These are phyloP conservation scores for Margaritispora aquatica DNA, from an alignment of 495 filamentous ascomycete genomes.

Conservation along the genomic window DNA sequence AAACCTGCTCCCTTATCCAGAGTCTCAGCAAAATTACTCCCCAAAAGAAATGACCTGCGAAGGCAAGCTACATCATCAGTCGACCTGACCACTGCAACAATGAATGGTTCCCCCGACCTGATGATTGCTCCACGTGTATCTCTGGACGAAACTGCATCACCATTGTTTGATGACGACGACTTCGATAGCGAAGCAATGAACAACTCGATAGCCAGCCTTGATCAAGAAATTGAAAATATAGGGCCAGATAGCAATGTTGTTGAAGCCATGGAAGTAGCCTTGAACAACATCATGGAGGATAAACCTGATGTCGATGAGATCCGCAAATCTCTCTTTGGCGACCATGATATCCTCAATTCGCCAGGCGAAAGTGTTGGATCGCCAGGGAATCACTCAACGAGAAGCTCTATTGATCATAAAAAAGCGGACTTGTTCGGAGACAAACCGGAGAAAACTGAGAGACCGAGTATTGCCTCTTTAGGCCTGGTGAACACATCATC, in stretches of 20 bases:
- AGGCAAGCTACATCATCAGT: conserved; percentile 34
- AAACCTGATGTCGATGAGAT: conserved; percentile 59
- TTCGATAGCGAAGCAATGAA: conserved; percentile 42
- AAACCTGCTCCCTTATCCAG: conserved; percentile 33
- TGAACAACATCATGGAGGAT: conserved; percentile 92
- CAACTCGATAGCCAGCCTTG: conserved; percentile 47
- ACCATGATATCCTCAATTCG: conserved; percentile 43
- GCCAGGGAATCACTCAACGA: conserved; percentile 40
- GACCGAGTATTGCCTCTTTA: conserved; percentile 83
- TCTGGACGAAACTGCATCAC: conserved; percentile 38
- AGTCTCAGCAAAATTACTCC: conserved; percentile 16
- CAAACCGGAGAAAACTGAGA: conserved; percentile 48
- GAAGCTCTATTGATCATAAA: conserved; percentile 51
- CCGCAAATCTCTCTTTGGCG: conserved; percentile 47
- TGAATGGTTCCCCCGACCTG: conserved; percentile 25
- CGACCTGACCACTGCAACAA: conserved; percentile 29
- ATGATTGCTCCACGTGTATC: conserved; percentile 34
- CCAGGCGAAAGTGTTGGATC: conserved; percentile 38
- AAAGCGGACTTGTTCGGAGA: conserved; percentile 36
- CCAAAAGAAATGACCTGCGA: conserved; percentile 17
- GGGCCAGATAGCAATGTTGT: conserved; percentile 57
- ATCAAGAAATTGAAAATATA: conserved; percentile 32
- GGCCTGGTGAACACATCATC: conserved; percentile 78
- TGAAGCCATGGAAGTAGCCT: conserved; percentile 86
- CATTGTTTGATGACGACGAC: conserved; percentile 52